Evolutionary conservation across 2,329 filamentous ascomycete genomes (phyloP).

Genomic region (Nannizziopsis arthrosporioides): DNA sequence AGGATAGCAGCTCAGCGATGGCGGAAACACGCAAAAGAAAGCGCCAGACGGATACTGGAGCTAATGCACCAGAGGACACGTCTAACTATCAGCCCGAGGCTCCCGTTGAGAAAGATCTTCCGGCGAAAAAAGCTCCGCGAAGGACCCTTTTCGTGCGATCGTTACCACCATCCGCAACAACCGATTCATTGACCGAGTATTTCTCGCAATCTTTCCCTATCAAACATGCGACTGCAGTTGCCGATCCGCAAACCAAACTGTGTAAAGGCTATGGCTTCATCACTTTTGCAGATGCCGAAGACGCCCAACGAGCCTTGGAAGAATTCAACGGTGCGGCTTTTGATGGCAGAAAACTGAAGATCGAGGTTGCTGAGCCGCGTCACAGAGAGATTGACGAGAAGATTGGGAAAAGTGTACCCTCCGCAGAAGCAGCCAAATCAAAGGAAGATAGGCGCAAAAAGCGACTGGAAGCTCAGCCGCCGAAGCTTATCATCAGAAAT

Average conservation of each 20-base stretch:
- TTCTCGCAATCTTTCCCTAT: slow-evolving; percentile 92
- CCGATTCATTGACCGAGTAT: slow-evolving; percentile 69
- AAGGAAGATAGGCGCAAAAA: slow-evolving; percentile 44
- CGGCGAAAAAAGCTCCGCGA: slow-evolving; percentile 21
- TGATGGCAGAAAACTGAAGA: slow-evolving; percentile 66
- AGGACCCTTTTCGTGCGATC: slow-evolving; percentile 83
- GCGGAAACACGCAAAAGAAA: slow-evolving; percentile 28
- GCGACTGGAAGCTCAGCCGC: slow-evolving; percentile 49
- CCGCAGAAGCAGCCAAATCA: slow-evolving; percentile 26
- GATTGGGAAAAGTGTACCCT: slow-evolving; percentile 29
- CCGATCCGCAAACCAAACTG: slow-evolving; percentile 71
- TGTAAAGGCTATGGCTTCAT: slow-evolving; percentile 95
- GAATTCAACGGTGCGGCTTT: slow-evolving; percentile 69
- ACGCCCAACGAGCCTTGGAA: slow-evolving; percentile 67
- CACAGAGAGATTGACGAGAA: slow-evolving; percentile 53
- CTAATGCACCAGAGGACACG: slow-evolving; percentile 16
- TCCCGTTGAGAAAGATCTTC: slow-evolving; percentile 15
- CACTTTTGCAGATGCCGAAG: slow-evolving; percentile 86
- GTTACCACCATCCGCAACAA: slow-evolving; percentile 65
- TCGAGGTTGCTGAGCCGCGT: slow-evolving; percentile 80
- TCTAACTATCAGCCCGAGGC: slow-evolving; percentile 19
- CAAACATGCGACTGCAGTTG: slow-evolving; percentile 88
- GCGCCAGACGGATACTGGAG: slow-evolving; percentile 23
- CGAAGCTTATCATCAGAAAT: slow-evolving; percentile 81
- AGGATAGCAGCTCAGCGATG: slow-evolving; percentile 18